Evolutionary conservation across 441 rosid species (phyloP).

Genomic region (Adansonia madagascariensis): DNA sequence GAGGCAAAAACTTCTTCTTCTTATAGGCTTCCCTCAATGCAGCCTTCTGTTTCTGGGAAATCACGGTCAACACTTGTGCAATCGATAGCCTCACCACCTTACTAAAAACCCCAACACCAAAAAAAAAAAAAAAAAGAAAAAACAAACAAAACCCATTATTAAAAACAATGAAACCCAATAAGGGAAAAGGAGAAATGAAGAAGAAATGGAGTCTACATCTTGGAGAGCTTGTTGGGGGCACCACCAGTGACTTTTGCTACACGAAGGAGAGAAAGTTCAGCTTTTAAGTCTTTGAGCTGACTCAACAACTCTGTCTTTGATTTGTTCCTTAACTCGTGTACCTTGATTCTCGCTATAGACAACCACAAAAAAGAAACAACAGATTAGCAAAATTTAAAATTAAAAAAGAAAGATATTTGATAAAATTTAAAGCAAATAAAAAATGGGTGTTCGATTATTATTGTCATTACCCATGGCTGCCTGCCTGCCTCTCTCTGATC

Average conservation of each 20-base stretch:
- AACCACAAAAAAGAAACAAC: neutral
- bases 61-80: conserved; percentile 89
- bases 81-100: conserved; percentile 55
- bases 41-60: conserved; percentile 80
- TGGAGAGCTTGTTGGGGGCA: conserved; percentile 59
- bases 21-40: conserved; percentile 76
- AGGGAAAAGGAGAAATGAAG: neutral
- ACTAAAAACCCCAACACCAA: neutral
- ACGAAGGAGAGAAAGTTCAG: conserved; percentile 49
- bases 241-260: conserved; percentile 62
- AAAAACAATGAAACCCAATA: neutral
- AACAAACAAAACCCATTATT: neutral
- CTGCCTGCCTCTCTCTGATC: neutral
- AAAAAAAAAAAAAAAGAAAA: neutral
- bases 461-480: conserved; percentile 35
- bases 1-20: conserved; percentile 59
- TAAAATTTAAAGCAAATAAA: neutral
- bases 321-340: conserved; percentile 60
- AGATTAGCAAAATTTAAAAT: neutral
- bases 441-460: neutral
- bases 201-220: conserved; percentile 34
- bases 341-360: conserved; percentile 54
- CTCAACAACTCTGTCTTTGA: conserved; percentile 48
- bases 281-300: conserved; percentile 44
- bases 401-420: neutral